Percentiles rank a stretch among this genome's conserved stretches.
phyloP scores from a whole-genome alignment of 192 early-diverging fungal species.

The Backusella mclennaniae region DNA sequence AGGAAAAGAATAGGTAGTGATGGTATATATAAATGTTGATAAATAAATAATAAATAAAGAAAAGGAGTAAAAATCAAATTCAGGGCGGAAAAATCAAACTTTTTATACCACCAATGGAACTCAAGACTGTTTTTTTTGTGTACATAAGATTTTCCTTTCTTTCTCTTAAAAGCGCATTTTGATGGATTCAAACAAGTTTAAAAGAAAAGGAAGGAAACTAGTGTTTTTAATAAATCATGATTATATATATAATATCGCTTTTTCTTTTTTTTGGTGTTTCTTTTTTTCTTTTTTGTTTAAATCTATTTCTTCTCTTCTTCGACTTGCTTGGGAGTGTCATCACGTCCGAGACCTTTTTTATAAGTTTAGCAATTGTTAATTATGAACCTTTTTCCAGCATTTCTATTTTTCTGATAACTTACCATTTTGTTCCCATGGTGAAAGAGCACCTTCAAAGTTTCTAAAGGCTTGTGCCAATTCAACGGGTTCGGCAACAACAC shows the following conservation, averaged over 20 bases:
- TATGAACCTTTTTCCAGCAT: not conserved
- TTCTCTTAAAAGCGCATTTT: not conserved
- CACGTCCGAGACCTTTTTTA: slow-evolving; percentile 38
- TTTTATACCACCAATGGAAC: not conserved
- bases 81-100: slow-evolving; percentile 8
- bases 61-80: not conserved
- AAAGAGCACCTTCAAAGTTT: slow-evolving; percentile 89
- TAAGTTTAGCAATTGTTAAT: not conserved
- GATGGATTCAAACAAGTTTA: not conserved
- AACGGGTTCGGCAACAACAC: slow-evolving; percentile 93
- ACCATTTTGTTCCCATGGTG: slow-evolving; percentile 92
- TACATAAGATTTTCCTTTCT: not conserved
- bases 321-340: slow-evolving; percentile 35
- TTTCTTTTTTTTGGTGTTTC: slow-evolving; percentile 13
- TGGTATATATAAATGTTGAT: not conserved
- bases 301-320: slow-evolving; percentile 22
- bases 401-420: slow-evolving; percentile 16
- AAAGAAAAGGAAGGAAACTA: not conserved
- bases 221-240: not conserved
- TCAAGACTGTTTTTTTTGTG: not conserved
- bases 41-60: not conserved
- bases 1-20: not conserved
- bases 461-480: slow-evolving; percentile 96
- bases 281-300: not conserved
- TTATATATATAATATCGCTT: slow-evolving; percentile 11